Evolutionary conservation across 768 basidiomycete species (phyloP), one percentile per base, ranked within the genome.

Genomic region (Kwoniella newhampshirensis): DNA sequence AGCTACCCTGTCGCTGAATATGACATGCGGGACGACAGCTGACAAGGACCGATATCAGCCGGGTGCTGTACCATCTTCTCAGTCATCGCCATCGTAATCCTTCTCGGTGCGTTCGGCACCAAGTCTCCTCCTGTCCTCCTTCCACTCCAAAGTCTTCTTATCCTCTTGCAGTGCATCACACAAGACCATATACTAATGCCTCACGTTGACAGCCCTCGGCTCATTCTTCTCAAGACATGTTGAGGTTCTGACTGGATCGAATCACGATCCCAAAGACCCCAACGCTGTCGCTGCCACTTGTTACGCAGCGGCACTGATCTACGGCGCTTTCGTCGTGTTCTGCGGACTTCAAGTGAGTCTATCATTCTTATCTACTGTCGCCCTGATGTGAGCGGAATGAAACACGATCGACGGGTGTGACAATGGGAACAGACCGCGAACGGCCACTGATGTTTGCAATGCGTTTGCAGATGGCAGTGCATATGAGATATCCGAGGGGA

Each of bases 341-440:
- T 79, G 77, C 54, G 76, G 76, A 18, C 67, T 74, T 51, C 78
- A 79, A 64, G 78, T 78, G 60, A 57, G 75, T 70, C 7, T 20
- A 11, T 20, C 20, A 4, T 35, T 27, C 13, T n/a, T n/a, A n/a
- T n/a, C n/a, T n/a, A n/a, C n/a, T n/a, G n/a, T n/a, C n/a, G n/a
- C n/a, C n/a, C n/a, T n/a, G 35, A 18, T 26, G 15, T 17, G 8
- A 17, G 2, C 35, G 17, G 25, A 36, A 27, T 23, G 13, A 7
- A 9, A 37, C 36, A 37, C 36, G 9, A n/a, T 9, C 36, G 11
- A n/a, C n/a, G 36, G 11, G 36, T n/a, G 11, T 37, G 49, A n/a
- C 20, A 12, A 3, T 9, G 42, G 9, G 13, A 20, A 20, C 11
- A 20, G n/a, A n/a, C n/a, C n/a, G n/a, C n/a, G n/a, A n/a, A n/a